phyloP scores from a whole-genome alignment of 23 red algal genomes.

The Gracilaria vermiculophylla region DNA sequence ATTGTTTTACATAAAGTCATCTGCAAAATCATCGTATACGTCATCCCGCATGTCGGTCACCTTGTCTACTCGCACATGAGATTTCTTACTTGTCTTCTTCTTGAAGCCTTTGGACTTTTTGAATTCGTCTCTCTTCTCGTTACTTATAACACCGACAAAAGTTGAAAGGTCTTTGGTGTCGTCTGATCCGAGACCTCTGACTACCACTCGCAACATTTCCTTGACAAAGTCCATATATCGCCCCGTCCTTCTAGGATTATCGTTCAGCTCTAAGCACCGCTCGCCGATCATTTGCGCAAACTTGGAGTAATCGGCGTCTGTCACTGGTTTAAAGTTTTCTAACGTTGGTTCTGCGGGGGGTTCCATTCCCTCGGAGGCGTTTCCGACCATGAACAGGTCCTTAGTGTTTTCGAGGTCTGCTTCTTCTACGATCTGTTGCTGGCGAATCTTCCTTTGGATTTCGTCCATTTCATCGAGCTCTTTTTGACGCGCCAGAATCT shows the following conservation, averaged over 20 bases:
- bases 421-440: constrained; percentile 76
- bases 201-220: constrained; percentile 35
- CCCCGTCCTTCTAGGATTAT: constrained; percentile 42
- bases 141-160: constrained; percentile 43
- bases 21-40: constrained; percentile 45
- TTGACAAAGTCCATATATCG: constrained; percentile 70
- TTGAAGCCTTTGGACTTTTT: constrained; percentile 63
- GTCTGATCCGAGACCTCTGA: constrained; percentile 52
- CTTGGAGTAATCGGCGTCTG: constrained; percentile 44
- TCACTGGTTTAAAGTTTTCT: constrained; percentile 44
- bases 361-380: background rate
- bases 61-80: constrained; percentile 42
- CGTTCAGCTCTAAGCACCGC: constrained; percentile 33
- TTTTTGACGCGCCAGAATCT: constrained; percentile 40
- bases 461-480: constrained; percentile 56
- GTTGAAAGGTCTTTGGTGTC: constrained; percentile 71
- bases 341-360: constrained; percentile 31
- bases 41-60: constrained; percentile 44
- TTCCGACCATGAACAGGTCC: constrained; percentile 66
- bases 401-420: constrained; percentile 66
- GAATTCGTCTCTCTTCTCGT: constrained; percentile 69
- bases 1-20: constrained; percentile 69
- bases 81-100: constrained; percentile 75
- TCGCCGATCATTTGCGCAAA: constrained; percentile 59
- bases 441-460: constrained; percentile 36